phyloP scores from a whole-genome alignment of 495 filamentous ascomycete species.

The Copromyces sp. region DNA sequence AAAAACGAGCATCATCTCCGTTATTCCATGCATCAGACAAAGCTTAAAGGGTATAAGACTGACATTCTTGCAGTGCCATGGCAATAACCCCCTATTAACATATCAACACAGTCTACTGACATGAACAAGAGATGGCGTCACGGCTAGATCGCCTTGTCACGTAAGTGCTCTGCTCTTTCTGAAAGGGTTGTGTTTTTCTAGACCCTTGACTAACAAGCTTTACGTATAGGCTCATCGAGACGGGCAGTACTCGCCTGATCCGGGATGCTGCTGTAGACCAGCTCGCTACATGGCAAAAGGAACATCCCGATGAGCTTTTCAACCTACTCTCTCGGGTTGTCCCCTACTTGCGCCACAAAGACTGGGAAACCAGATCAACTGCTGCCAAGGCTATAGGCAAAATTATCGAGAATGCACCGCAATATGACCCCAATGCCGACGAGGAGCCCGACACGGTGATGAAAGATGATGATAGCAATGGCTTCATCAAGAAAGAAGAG shows the following conservation, averaged over 20 bases:
- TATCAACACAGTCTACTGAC: constrained; percentile 11
- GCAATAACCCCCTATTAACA: constrained; percentile 6
- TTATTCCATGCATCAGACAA: not conserved
- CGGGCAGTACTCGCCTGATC: constrained; percentile 87
- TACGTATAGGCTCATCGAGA: constrained; percentile 71
- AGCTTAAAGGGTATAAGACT: not conserved
- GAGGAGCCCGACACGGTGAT: constrained; percentile 31
- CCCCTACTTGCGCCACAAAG: constrained; percentile 82
- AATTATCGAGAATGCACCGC: constrained; percentile 79
- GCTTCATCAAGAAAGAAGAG: constrained; percentile 43
- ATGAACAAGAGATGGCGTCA: constrained; percentile 42
- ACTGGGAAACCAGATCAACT: constrained; percentile 90
- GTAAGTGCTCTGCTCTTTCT: constrained; percentile 46
- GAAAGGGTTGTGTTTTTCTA: not conserved
- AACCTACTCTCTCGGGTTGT: constrained; percentile 93
- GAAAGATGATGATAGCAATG: constrained; percentile 37
- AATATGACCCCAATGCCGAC: constrained; percentile 76
- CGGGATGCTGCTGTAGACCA: constrained; percentile 94
- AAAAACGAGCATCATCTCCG: not conserved
- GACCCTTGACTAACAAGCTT: constrained; percentile 15
- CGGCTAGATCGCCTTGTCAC: constrained; percentile 85
- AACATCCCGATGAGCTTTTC: constrained; percentile 94
- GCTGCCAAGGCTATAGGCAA: constrained; percentile 86
- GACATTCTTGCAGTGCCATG: constrained; percentile 17
- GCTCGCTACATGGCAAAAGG: constrained; percentile 92